A percentile compares a stretch with the other conserved stretches of the same genome.
Conservation (phyloP, 2,329 filamentous ascomycete genomes). For the Elsinoe australis region DNA sequence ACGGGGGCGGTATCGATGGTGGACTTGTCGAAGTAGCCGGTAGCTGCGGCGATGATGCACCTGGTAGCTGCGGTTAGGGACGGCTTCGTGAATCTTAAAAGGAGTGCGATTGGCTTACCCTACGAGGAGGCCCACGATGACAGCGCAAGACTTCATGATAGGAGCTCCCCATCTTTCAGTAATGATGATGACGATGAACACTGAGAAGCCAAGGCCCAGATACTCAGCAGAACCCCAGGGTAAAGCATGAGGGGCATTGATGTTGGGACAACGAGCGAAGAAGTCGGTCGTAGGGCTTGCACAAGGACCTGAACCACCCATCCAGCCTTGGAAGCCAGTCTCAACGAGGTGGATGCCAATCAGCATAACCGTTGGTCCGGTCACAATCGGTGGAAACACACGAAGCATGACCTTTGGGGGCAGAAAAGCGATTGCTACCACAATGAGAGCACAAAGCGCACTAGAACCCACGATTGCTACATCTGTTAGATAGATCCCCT, state of each 20-base stretch:
- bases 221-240: slow-evolving; percentile 73
- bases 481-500: neutral
- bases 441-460: slow-evolving; percentile 46
- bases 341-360: slow-evolving; percentile 68
- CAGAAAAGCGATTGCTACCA: slow-evolving; percentile 67
- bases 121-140: slow-evolving; percentile 64
- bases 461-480: slow-evolving; percentile 54
- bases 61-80: too few relatives aligned
- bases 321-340: slow-evolving; percentile 69
- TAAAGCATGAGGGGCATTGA: slow-evolving; percentile 61
- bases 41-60: slow-evolving; percentile 70
- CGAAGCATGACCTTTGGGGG: slow-evolving; percentile 60
- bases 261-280: slow-evolving; percentile 58
- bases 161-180: slow-evolving; percentile 75
- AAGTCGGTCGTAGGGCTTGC: slow-evolving; percentile 43
- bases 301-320: slow-evolving; percentile 60
- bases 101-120: slow-evolving; percentile 30
- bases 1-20: slow-evolving; percentile 64
- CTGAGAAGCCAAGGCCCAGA: slow-evolving; percentile 70
- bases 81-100: too few relatives aligned
- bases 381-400: slow-evolving; percentile 71
- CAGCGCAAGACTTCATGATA: slow-evolving; percentile 74
- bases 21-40: slow-evolving; percentile 66
- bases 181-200: slow-evolving; percentile 70
- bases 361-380: slow-evolving; percentile 58